Conservation (phyloP, 306 rosid genomes). For the Sechiopsis laciniata region DNA sequence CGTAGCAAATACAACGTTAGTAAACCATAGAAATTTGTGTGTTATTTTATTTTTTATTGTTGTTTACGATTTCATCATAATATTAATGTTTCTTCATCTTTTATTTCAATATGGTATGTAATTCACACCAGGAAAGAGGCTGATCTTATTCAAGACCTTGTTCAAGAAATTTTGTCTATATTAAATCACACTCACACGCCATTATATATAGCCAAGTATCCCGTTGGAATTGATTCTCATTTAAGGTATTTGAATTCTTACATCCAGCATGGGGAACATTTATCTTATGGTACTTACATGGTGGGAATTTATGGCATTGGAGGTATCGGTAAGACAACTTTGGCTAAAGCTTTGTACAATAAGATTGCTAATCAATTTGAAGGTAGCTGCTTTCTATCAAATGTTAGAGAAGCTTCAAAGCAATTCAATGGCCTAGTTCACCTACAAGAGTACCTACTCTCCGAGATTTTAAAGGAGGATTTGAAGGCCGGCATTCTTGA, state of each 20-base stretch:
- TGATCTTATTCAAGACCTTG: background rate
- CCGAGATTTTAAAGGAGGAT: background rate
- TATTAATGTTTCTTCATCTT: too few relatives aligned
- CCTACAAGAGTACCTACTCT: constrained; percentile 18
- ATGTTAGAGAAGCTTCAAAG: background rate
- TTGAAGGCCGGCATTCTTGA: background rate
- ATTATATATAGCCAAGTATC: constrained; percentile 17
- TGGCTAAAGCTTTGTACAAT: constrained; percentile 27
- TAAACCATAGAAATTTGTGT: too few relatives aligned
- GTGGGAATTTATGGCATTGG: constrained; percentile 25
- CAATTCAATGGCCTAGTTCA: background rate
- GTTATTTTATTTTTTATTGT: too few relatives aligned
- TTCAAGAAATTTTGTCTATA: background rate
- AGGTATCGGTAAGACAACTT: constrained; percentile 24
- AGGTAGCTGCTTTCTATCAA: background rate
- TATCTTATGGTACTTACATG: background rate
- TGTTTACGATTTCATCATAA: too few relatives aligned
- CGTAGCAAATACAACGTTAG: too few relatives aligned
- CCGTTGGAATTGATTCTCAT: background rate
- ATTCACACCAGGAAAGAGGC: constrained; percentile 4
- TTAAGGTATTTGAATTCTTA: too few relatives aligned
- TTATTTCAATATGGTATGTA: background rate
- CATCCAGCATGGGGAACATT: too few relatives aligned
- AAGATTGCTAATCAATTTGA: background rate
- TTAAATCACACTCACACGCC: background rate